Conservation (phyloP, 352 stramenopile species). For the Pythium sp. region DNA sequence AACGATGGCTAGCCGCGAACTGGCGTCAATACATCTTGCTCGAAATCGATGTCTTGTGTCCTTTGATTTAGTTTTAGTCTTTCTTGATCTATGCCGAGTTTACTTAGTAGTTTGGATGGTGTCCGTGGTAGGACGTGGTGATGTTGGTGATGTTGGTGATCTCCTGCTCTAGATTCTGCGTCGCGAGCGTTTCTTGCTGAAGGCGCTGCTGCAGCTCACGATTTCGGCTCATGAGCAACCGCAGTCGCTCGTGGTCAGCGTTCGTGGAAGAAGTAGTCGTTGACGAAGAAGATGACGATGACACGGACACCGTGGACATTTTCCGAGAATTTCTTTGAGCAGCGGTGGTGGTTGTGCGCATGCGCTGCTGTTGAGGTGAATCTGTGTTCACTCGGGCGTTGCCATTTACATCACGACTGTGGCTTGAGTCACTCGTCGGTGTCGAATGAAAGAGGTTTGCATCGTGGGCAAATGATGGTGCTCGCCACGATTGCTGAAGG, state of each 20-base stretch:
- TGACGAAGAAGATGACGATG: conserved; percentile 29
- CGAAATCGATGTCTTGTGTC: neutral
- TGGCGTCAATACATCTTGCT: neutral
- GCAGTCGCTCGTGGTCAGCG: conserved; percentile 65
- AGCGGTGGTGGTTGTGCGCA: neutral
- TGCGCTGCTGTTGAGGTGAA: neutral
- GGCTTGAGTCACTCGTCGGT: neutral
- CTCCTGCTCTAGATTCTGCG: conserved; percentile 66
- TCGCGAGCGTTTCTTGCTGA: conserved; percentile 68
- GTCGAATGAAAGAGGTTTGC: neutral
- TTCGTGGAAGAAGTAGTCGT: conserved; percentile 21
- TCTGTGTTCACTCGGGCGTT: neutral
- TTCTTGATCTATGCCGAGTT: neutral
- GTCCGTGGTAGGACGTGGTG: conserved; percentile 25
- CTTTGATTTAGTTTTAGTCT: neutral
- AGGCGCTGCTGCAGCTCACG: conserved; percentile 73
- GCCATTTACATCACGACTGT: neutral
- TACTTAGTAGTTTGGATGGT: neutral
- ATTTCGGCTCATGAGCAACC: conserved; percentile 74
- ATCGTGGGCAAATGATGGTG: conserved; percentile 5
- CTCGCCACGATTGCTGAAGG: conserved; percentile 13
- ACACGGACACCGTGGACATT: conserved; percentile 34
- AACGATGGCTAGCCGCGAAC: neutral
- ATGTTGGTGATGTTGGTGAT: conserved; percentile 71
- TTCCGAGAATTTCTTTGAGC: conserved; percentile 17